Evolutionary conservation across 306 rosid species (phyloP).

Genomic region (Ammopiptanthus mongolicus): DNA sequence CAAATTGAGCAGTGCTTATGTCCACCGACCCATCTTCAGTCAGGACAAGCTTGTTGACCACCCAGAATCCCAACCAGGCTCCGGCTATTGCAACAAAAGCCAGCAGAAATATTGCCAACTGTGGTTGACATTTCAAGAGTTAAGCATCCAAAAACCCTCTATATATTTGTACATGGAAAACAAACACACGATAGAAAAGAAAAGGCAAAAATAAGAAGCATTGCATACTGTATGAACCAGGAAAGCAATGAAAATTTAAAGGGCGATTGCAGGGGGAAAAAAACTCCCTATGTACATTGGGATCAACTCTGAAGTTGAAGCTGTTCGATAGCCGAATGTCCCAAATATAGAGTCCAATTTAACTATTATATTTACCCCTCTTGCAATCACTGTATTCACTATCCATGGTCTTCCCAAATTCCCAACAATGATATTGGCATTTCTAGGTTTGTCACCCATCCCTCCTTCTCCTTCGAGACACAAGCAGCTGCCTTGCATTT

Average conservation of each 20-base stretch:
- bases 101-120: slow-evolving; percentile 79
- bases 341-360: slow-evolving; percentile 5
- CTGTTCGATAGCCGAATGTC: slow-evolving; percentile 3
- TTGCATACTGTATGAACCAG: not conserved
- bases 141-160: slow-evolving; percentile 15
- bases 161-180: slow-evolving; percentile 4
- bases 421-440: not conserved
- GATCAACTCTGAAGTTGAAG: slow-evolving; percentile 5
- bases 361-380: not conserved
- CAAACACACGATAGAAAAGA: not conserved
- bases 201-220: not conserved
- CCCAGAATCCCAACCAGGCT: slow-evolving; percentile 98
- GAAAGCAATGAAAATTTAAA: slow-evolving; percentile 3
- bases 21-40: slow-evolving; percentile 87
- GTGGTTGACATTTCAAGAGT: slow-evolving; percentile 37
- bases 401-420: not conserved
- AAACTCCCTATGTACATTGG: not conserved
- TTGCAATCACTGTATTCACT: not conserved
- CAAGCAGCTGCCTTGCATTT: not conserved
- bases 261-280: not conserved
- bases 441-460: not conserved
- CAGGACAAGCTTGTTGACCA: slow-evolving; percentile 68
- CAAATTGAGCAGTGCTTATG: slow-evolving; percentile 64
- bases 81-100: slow-evolving; percentile 71
- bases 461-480: not conserved